Evolutionary conservation across 257 asterid genomes (phyloP).

Genomic region (Solanum tacnaense): DNA sequence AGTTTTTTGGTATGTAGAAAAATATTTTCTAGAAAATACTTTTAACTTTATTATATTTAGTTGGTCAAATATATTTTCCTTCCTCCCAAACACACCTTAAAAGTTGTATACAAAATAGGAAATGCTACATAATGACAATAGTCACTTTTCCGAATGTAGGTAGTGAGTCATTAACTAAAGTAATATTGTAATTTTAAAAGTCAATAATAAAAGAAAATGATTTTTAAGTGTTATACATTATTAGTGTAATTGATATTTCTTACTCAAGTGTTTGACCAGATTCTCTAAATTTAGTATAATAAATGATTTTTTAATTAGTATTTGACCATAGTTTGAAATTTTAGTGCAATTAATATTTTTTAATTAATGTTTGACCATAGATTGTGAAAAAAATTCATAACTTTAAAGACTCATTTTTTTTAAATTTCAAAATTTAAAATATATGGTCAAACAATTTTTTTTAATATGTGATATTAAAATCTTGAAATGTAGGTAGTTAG

Average conservation of each 20-base stretch:
- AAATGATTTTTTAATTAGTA: not conserved
- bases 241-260: not conserved
- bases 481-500: no score
- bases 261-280: not conserved
- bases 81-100: not conserved
- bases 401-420: no score
- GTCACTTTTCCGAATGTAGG: not conserved
- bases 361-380: not conserved
- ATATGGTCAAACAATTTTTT: accelerated
- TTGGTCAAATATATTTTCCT: not conserved
- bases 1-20: not conserved
- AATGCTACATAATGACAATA: not conserved
- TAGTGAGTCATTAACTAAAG: not conserved
- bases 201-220: not conserved
- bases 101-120: not conserved
- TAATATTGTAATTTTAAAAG: not conserved
- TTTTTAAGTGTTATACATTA: not conserved
- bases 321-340: not conserved
- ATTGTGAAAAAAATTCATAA: no score
- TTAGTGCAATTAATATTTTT: no score
- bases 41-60: not conserved
- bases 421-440: no score
- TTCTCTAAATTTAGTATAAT: not conserved
- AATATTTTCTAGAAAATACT: no score
- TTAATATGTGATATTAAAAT: no score